Evolutionary conservation across 371 early-diverging fungal genomes (phyloP).

Genomic region (Dichotomocladium elegans): DNA sequence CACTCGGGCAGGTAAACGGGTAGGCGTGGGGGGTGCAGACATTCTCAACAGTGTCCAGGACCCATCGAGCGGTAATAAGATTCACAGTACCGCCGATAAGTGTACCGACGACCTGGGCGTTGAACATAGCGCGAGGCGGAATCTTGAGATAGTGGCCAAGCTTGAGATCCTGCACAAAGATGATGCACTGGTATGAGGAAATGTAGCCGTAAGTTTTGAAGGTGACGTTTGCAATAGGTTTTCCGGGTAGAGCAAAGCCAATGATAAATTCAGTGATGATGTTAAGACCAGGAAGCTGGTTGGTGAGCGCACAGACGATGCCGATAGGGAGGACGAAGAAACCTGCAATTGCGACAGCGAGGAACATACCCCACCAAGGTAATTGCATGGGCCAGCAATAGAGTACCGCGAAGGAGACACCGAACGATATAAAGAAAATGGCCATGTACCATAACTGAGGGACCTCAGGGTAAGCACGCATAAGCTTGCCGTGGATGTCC

Average conservation of each 20-base stretch:
- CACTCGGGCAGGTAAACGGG: slow-evolving; percentile 51
- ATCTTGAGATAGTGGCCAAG: slow-evolving; percentile 67
- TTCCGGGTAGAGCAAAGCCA: slow-evolving; percentile 61
- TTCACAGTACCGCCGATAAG: slow-evolving; percentile 59
- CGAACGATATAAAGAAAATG: slow-evolving; percentile 43
- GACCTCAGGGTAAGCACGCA: slow-evolving; percentile 71
- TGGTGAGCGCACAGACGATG: slow-evolving; percentile 70
- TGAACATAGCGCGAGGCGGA: slow-evolving; percentile 69
- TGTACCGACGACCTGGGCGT: slow-evolving; percentile 58
- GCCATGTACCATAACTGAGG: slow-evolving; percentile 71
- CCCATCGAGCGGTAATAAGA: slow-evolving; percentile 60
- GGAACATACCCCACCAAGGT: slow-evolving; percentile 68
- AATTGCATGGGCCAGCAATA: slow-evolving; percentile 50
- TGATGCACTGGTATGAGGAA: slow-evolving; percentile 54
- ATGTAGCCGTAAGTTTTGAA: slow-evolving; percentile 70
- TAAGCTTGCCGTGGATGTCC: slow-evolving; percentile 68
- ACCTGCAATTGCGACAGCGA: slow-evolving; percentile 57
- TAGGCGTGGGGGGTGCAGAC: slow-evolving; percentile 50
- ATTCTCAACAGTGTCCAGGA: slow-evolving; percentile 51
- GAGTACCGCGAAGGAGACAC: slow-evolving; percentile 48
- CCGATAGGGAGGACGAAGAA: slow-evolving; percentile 79
- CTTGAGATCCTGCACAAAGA: slow-evolving; percentile 62
- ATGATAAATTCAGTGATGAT: slow-evolving; percentile 70
- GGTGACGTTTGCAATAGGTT: slow-evolving; percentile 60
- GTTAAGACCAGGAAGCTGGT: slow-evolving; percentile 68